Evolutionary conservation across 768 basidiomycete genomes (phyloP).

Genomic region (Boletus fagicola): DNA sequence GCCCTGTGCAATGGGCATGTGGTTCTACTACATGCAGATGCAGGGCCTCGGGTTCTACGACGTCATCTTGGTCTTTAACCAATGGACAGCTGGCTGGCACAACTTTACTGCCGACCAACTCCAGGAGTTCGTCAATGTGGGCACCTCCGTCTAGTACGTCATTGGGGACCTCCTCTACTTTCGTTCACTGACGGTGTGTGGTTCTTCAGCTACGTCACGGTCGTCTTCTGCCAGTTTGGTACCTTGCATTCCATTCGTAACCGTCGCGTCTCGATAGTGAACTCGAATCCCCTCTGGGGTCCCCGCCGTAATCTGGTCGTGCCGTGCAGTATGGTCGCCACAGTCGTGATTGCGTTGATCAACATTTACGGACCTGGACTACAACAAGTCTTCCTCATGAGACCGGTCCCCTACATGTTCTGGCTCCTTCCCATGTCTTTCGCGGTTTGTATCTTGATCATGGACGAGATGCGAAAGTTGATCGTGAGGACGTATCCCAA

Average conservation of each 20-base stretch:
- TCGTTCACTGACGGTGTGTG: not conserved
- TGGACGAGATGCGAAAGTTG: conserved; percentile 48
- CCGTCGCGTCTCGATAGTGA: conserved; percentile 28
- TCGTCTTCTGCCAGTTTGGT: conserved; percentile 32
- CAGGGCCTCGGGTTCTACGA: conserved; percentile 35
- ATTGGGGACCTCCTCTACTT: conserved; percentile 6
- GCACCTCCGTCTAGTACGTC: conserved; percentile 43
- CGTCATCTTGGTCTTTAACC: conserved; percentile 39
- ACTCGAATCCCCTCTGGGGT: conserved; percentile 36
- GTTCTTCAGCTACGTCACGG: conserved; percentile 35
- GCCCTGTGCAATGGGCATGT: conserved; percentile 43
- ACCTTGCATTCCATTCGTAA: conserved; percentile 28
- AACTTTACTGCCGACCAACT: conserved; percentile 32
- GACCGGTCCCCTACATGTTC: conserved; percentile 43
- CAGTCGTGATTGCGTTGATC: conserved; percentile 31
- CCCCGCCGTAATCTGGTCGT: conserved; percentile 37
- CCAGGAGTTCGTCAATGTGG: conserved; percentile 36
- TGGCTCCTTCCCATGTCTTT: conserved; percentile 45
- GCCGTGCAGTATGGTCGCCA: conserved; percentile 34
- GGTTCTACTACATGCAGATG: conserved; percentile 39
- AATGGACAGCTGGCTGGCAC: conserved; percentile 39
- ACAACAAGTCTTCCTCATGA: conserved; percentile 25
- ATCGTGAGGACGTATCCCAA: conserved; percentile 45
- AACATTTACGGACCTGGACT: conserved; percentile 38
- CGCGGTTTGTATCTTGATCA: conserved; percentile 40